phyloP scores from a whole-genome alignment of 306 rosid species.

The Gynostemma pentaphyllum region DNA sequence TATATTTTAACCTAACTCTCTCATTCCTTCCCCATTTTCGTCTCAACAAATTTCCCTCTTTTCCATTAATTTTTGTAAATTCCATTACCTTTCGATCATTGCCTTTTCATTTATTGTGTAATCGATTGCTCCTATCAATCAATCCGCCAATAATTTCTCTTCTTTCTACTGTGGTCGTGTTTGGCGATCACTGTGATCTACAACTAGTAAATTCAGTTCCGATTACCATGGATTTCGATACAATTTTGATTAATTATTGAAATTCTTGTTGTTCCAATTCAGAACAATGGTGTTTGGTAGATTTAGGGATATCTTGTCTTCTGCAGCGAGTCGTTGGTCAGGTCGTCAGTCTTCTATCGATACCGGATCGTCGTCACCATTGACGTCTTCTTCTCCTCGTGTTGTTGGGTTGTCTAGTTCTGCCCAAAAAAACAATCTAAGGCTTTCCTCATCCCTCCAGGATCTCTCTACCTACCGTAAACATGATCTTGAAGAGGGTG shows the following conservation, averaged over 20 bases:
- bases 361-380: constrained; percentile 9
- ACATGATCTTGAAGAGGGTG: constrained; percentile 19
- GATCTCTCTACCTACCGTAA: constrained; percentile 54
- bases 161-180: neutral
- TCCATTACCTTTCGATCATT: neutral
- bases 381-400: constrained; percentile 12
- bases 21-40: neutral
- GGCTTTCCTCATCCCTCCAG: constrained; percentile 74
- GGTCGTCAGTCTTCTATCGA: constrained; percentile 17
- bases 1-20: neutral
- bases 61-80: neutral
- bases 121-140: constrained; percentile 2
- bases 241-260: neutral
- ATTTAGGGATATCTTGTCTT: constrained; percentile 32
- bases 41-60: neutral
- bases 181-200: constrained; percentile 6
- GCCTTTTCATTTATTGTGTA: neutral
- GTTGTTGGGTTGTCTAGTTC: constrained; percentile 11
- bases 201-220: neutral
- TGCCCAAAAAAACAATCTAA: constrained; percentile 29
- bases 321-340: constrained; percentile 23
- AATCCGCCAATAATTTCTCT: neutral
- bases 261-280: neutral
- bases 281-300: constrained; percentile 44
- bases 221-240: neutral